Evolutionary conservation across 83 land plant species (phyloP), one percentile per base, ranked within the genome.

Genomic region (Isoetes engelmannii): DNA sequence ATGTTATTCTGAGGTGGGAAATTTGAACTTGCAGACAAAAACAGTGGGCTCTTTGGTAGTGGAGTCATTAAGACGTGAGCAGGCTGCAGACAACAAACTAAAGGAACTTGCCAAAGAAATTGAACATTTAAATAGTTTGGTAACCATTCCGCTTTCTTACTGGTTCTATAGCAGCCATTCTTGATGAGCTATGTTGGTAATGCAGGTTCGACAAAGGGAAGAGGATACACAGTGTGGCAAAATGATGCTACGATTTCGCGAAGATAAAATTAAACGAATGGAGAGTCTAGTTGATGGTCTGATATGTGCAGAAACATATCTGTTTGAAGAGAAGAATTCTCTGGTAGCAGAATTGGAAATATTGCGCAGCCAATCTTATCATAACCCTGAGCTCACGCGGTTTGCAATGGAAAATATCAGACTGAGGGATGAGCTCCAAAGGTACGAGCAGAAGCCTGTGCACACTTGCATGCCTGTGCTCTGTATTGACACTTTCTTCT

Each of bases 51-150:
- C 80, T 49, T 83, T 82, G 15, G 68, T 94, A 47, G 85, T 82
- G 68, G 99, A 92, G 57, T 76, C 99, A 9, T 71, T 94, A 58
- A 84, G 99, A 78, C 84, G 99, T 70, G 99, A 94, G 75, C 83
- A 86, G 63, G 86, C 78, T 80, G 90, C 89, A 45, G 99, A 94
- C 37, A 73, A 80, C 20, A 66, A 79, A 18, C 67, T 79, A 28
- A 90, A 85, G 78, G 81, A 81, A 49, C 87, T 88, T 68, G 85
- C 82, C 69, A 84, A 86, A 68, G 93, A 94, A 79, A 90, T 94
- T 67, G 90, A 88, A 48, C 93, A 94, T 9, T 79, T 94, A 49
- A 90, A 88, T 42, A 80, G 84, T 44, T 72, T 94, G 83, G 94
- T 89, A 74, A 10, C 37, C 37, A 28, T 28, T 28, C 37, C 37